Base-by-base conservation (phyloP, 805 yeast species). In the Wickerhamomyces canadensis region DNA sequence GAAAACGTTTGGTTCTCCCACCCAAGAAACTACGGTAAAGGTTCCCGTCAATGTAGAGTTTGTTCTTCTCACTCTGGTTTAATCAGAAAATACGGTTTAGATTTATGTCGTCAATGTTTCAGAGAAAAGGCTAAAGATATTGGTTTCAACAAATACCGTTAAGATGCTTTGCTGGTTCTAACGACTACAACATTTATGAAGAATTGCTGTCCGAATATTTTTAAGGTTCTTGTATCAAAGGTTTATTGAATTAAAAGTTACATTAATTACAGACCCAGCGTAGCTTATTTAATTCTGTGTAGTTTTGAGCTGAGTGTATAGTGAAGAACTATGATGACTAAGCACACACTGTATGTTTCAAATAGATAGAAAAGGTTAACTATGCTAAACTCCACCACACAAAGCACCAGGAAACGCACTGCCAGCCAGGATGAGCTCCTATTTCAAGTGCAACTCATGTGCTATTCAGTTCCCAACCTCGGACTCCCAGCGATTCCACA, bases 21-120 rank as follows among this genome's bases (percentile, higher is more conserved):
- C 95, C 98, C 99, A 82, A 87, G 98, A 86, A 89, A 84, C 76
- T 91, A 79, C 88, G 98, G 98, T 76, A 93, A 93, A 86, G 99
- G 99, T 78, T 85, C 98, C 65, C 95, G 99, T 80, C 93, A 86
- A 78, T 93, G 98, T 81, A 93, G 98, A 74, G 89, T 91, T 80
- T 87, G 96, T 71, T 79, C 95, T 64, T 86, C 98, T 74, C 97
- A 91, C 89, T 72, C 86, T 62, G 98, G 98, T 81, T 85, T 93
- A 72, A 86, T 93, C 82, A 91, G 99, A 87, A 93, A 93, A 80
- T 93, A 93, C 93, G 98, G 95, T 67, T 78, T 93, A 68, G 83
- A 88, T 89, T 80, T 93, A 81, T 91, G 97, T 78, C 95, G 99
- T 85, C 99, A 93, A 80, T 91, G 96, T 78, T 93, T 93, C 98